Evolutionary conservation across 1,284 basidiomycete genomes (phyloP).

Genomic region (Heterobasidion parviporum): DNA sequence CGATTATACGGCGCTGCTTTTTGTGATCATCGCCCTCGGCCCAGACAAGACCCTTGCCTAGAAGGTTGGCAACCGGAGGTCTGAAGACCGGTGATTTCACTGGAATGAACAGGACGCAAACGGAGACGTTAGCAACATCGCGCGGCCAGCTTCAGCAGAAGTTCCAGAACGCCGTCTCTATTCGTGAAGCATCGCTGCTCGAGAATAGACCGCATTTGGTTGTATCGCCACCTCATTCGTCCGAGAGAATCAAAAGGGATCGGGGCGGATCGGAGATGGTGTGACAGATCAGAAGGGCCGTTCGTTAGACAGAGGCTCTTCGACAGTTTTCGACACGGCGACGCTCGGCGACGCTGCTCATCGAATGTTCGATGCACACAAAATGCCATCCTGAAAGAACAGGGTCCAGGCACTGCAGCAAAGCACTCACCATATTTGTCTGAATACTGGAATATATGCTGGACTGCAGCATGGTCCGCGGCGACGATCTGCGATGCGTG

Average conservation of each 20-base stretch:
- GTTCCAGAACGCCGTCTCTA: no score
- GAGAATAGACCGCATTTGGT: no score
- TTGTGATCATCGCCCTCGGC: conserved; percentile 22
- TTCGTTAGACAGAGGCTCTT: no score
- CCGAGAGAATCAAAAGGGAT: no score
- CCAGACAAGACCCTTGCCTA: conserved; percentile 23
- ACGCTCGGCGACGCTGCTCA: no score
- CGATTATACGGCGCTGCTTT: conserved; percentile 16
- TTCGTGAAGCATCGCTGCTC: no score
- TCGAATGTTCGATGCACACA: not conserved
- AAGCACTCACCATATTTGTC: conserved; percentile 21
- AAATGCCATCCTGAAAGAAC: not conserved
- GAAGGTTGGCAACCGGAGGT: conserved; percentile 20
- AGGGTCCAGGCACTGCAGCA: not conserved
- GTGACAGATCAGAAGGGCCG: no score
- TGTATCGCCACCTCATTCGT: no score
- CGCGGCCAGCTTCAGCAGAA: no score
- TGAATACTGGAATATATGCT: conserved; percentile 27
- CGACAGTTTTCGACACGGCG: no score
- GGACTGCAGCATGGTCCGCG: conserved; percentile 26
- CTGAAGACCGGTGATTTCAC: conserved; percentile 21
- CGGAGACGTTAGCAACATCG: no score
- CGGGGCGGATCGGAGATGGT: no score
- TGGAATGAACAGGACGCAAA: conserved; percentile 1
- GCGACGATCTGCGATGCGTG: conserved; percentile 22